Evolutionary conservation across 2,329 filamentous ascomycete genomes (phyloP).

Genomic region (Diplocarpon mali): DNA sequence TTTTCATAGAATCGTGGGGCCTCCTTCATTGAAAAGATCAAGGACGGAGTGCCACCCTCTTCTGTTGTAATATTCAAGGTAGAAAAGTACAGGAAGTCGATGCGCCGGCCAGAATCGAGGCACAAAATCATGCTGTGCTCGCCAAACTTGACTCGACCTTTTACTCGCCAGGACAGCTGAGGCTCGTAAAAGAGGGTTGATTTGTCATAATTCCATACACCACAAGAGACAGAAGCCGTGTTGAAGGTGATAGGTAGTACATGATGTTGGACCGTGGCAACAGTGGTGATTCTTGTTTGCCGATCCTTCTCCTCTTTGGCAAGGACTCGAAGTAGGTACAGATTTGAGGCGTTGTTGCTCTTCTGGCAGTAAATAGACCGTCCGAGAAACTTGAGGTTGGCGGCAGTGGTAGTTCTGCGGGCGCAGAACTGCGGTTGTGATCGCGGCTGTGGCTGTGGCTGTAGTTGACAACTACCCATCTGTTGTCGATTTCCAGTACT

Average conservation of each 20-base stretch:
- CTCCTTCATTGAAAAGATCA: not conserved
- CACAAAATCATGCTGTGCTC: not conserved
- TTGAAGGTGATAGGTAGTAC: slow-evolving; percentile 25
- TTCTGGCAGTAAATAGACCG: slow-evolving; percentile 19
- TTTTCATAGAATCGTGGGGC: slow-evolving; percentile 1
- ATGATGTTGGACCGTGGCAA: slow-evolving; percentile 1
- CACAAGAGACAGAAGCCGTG: slow-evolving; percentile 23
- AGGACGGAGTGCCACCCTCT: not conserved
- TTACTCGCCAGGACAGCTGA: slow-evolving; percentile 9
- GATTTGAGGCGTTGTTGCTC: slow-evolving; percentile 18
- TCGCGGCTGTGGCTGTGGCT: not conserved
- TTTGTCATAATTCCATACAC: slow-evolving; percentile 3
- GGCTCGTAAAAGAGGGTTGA: slow-evolving; percentile 2
- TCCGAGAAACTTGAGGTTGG: slow-evolving; percentile 8
- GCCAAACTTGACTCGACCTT: slow-evolving; percentile 13
- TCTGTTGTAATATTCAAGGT: slow-evolving; percentile 3
- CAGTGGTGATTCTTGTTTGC: slow-evolving; percentile 1
- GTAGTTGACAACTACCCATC: not conserved
- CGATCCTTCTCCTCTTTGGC: slow-evolving; percentile 18
- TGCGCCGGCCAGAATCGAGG: not conserved
- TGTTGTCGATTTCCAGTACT: not conserved
- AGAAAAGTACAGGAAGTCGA: slow-evolving; percentile 3
- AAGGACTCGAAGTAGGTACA: slow-evolving; percentile 14
- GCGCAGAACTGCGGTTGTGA: not conserved
- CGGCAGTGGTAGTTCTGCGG: not conserved